Conservation (phyloP, 2,329 filamentous ascomycete genomes). For the Trichoderma harzianum region DNA sequence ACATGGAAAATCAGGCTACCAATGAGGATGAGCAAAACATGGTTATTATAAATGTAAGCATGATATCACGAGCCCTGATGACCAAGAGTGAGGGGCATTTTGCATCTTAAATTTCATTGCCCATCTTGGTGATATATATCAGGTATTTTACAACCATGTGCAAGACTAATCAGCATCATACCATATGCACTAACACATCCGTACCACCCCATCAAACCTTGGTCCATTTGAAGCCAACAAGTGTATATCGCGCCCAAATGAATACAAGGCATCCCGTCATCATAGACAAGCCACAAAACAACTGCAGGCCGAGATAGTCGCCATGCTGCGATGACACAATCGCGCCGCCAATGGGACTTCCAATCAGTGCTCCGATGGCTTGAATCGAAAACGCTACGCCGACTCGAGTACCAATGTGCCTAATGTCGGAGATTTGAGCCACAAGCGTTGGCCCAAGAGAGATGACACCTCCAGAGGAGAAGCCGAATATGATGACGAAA, state of each 20-base stretch:
- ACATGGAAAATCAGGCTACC: background rate
- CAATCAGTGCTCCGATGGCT: constrained; percentile 62
- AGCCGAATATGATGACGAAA: constrained; percentile 67
- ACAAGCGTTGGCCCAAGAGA: constrained; percentile 61
- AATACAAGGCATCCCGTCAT: constrained; percentile 30
- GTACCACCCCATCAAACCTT: constrained; percentile 30
- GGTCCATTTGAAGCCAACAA: constrained; percentile 33
- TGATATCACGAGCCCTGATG: background rate
- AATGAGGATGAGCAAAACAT: background rate
- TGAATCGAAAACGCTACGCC: constrained; percentile 62
- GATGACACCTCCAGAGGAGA: constrained; percentile 64
- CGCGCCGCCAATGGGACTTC: constrained; percentile 65
- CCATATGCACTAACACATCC: background rate
- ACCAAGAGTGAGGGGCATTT: too few relatives aligned
- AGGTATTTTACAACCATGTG: background rate
- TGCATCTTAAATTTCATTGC: background rate
- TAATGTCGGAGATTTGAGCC: constrained; percentile 67
- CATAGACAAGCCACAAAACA: constrained; percentile 60
- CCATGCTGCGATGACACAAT: constrained; percentile 52
- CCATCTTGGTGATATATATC: background rate
- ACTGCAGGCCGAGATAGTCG: constrained; percentile 56
- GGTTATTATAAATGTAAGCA: background rate
- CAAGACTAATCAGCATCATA: background rate
- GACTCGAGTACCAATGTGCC: constrained; percentile 65
- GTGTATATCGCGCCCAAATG: constrained; percentile 32